phyloP scores from a whole-genome alignment of 352 stramenopile species.

The Phytophthora pini region DNA sequence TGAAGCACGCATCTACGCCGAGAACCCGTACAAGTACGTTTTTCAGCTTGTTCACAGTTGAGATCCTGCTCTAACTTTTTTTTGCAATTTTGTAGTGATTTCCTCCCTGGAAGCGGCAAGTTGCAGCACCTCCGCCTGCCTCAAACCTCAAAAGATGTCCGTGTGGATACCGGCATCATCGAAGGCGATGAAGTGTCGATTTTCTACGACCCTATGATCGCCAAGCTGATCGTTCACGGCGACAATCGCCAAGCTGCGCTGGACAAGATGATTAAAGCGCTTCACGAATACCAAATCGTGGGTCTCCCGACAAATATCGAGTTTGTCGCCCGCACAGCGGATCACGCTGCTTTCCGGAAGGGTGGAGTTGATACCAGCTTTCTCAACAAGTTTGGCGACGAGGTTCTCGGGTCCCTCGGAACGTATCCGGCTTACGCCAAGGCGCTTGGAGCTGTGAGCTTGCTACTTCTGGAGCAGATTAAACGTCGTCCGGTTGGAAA shows the following conservation, averaged over 20 bases:
- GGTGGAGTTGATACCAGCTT: slow-evolving; percentile 95
- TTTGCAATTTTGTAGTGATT: slow-evolving; percentile 61
- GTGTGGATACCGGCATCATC: slow-evolving; percentile 91
- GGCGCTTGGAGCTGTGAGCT: slow-evolving; percentile 75
- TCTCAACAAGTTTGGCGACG: slow-evolving; percentile 89
- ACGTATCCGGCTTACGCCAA: slow-evolving; percentile 65
- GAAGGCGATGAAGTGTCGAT: slow-evolving; percentile 92
- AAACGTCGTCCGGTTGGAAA: slow-evolving; percentile 39
- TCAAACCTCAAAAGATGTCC: slow-evolving; percentile 66
- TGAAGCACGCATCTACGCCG: slow-evolving; percentile 95
- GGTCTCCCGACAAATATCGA: slow-evolving; percentile 95
- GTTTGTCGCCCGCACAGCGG: slow-evolving; percentile 91
- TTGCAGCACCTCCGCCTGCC: slow-evolving; percentile 88
- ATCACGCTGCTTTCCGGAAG: slow-evolving; percentile 89
- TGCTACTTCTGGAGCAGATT: slow-evolving; percentile 77
- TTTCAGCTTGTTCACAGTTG: slow-evolving; percentile 3
- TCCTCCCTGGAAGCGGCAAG: slow-evolving; percentile 91
- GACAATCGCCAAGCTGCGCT: slow-evolving; percentile 86
- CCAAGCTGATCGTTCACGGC: slow-evolving; percentile 94
- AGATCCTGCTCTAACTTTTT: slow-evolving; percentile 12
- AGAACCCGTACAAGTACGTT: slow-evolving; percentile 92
- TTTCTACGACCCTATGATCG: slow-evolving; percentile 96
- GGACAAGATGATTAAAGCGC: slow-evolving; percentile 78
- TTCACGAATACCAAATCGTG: slow-evolving; percentile 93
- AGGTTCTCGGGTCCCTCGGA: slow-evolving; percentile 74